These are phyloP conservation scores for Aspergillus incahuasiensis DNA, from an alignment of 495 filamentous ascomycete genomes.

Conservation along the genomic window DNA sequence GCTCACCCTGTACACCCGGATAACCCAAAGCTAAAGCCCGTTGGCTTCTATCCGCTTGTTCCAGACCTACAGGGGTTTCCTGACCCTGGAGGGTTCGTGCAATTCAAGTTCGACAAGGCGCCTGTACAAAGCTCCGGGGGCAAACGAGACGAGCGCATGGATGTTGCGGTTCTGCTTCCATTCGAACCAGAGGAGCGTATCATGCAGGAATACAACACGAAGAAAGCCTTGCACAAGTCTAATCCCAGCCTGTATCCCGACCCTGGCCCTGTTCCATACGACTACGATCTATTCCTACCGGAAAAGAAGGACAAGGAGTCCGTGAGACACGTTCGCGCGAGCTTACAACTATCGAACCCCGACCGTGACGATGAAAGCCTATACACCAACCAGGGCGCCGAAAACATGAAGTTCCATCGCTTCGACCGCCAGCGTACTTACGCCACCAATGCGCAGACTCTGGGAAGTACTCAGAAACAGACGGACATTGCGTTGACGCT, in stretches of 20 bases:
- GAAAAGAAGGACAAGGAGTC: constrained; percentile 47
- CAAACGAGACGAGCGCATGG: constrained; percentile 75
- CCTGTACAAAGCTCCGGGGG: constrained; percentile 54
- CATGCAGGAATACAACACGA: constrained; percentile 44
- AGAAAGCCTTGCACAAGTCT: constrained; percentile 55
- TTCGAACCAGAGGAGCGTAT: constrained; percentile 45
- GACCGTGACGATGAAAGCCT: constrained; percentile 61
- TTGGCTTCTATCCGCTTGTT: constrained; percentile 75
- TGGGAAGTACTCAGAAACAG: constrained; percentile 50
- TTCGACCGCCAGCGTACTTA: constrained; percentile 79
- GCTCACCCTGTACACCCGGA: constrained; percentile 73
- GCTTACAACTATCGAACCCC: constrained; percentile 66
- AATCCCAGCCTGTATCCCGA: constrained; percentile 58
- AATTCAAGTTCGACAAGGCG: constrained; percentile 83
- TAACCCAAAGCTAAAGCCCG: constrained; percentile 69
- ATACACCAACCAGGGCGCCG: constrained; percentile 55
- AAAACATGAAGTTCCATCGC: constrained; percentile 52
- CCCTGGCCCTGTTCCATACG: constrained; percentile 57
- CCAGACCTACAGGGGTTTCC: constrained; percentile 86
- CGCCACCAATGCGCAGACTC: constrained; percentile 67
- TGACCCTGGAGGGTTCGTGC: constrained; percentile 79
- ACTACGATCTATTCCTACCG: constrained; percentile 79
- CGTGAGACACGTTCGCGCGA: constrained; percentile 61
- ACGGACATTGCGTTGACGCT: constrained; percentile 57
- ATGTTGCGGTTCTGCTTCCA: constrained; percentile 73